These are phyloP conservation scores for Ustilago lituana DNA, from an alignment of 1,284 basidiomycete genomes.

Conservation along the genomic window DNA sequence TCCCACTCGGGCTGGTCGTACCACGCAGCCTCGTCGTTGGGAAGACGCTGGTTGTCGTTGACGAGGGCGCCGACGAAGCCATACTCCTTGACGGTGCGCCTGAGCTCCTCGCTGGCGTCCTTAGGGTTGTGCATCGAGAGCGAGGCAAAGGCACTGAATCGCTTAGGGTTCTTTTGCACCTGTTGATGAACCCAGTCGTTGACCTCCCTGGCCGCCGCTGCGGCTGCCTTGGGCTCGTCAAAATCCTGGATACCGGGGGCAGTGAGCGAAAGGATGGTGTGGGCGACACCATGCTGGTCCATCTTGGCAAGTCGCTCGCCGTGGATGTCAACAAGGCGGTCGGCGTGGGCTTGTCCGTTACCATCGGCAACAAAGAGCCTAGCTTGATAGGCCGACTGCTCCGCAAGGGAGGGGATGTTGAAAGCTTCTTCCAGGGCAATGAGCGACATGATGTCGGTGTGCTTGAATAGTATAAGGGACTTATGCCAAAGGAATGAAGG, in stretches of 20 bases:
- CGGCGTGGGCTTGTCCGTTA: slow-evolving; percentile 44
- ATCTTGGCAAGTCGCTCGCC: slow-evolving; percentile 59
- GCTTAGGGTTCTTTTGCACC: slow-evolving; percentile 59
- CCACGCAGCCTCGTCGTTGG: slow-evolving; percentile 46
- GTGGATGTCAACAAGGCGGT: slow-evolving; percentile 54
- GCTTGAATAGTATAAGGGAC: too few relatives aligned
- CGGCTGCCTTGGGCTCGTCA: slow-evolving; percentile 56
- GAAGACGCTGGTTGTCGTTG: slow-evolving; percentile 49
- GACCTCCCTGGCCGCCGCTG: slow-evolving; percentile 49
- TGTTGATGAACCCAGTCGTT: slow-evolving; percentile 60
- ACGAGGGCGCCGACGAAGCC: slow-evolving; percentile 46
- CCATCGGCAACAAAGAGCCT: slow-evolving; percentile 47
- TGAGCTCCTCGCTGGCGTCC: slow-evolving; percentile 63
- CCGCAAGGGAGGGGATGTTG: slow-evolving; percentile 45
- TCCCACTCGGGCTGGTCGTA: slow-evolving; percentile 50
- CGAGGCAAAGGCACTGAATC: slow-evolving; percentile 66
- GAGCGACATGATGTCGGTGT: slow-evolving; percentile 23
- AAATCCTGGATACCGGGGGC: slow-evolving; percentile 62
- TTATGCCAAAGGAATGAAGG: neutral
- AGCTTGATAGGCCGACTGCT: slow-evolving; percentile 50
- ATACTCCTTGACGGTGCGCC: slow-evolving; percentile 62
- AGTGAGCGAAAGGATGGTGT: slow-evolving; percentile 59
- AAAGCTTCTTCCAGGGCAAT: slow-evolving; percentile 50
- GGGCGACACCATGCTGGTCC: slow-evolving; percentile 57
- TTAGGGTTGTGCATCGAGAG: slow-evolving; percentile 66